These are phyloP conservation scores for Mesembryanthemum crystallinum DNA, from an alignment of 148 eudicot species.

Conservation along the genomic window DNA sequence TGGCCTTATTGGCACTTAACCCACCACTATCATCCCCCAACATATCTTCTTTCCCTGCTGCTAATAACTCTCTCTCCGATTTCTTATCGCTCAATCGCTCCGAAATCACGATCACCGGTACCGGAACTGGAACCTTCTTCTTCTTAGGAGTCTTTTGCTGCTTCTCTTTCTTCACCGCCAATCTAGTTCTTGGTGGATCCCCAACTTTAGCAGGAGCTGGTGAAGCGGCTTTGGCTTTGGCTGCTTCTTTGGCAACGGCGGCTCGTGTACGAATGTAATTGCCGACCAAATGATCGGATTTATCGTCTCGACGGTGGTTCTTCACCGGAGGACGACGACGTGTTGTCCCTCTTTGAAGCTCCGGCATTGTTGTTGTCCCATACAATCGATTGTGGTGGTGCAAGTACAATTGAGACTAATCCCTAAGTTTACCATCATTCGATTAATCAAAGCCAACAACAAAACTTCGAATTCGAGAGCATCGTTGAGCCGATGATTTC, in stretches of 20 bases:
- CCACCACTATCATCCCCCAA: slow-evolving; percentile 80
- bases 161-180: slow-evolving; percentile 20
- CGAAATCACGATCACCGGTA: slow-evolving; percentile 33
- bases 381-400: slow-evolving; percentile 22
- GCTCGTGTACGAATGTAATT: slow-evolving; percentile 53
- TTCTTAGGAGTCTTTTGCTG: neutral
- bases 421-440: slow-evolving; percentile 28
- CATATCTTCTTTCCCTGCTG: slow-evolving; percentile 26
- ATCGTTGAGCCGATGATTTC: slow-evolving; percentile 12
- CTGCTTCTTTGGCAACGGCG: slow-evolving; percentile 40
- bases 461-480: slow-evolving; percentile 20
- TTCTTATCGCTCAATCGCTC: slow-evolving; percentile 14
- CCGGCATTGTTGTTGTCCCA: slow-evolving; percentile 53
- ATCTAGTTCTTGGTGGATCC: slow-evolving; percentile 26
- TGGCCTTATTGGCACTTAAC: slow-evolving; percentile 71
- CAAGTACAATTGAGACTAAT: slow-evolving; percentile 6
- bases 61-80: slow-evolving; percentile 2
- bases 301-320: slow-evolving; percentile 27
- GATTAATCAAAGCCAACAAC: slow-evolving; percentile 25
- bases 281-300: too few relatives aligned
- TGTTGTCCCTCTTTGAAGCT: slow-evolving; percentile 42
- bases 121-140: slow-evolving; percentile 11
- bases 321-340: slow-evolving; percentile 39
- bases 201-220: neutral
- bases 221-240: slow-evolving; percentile 7